phyloP scores from a whole-genome alignment of 495 filamentous ascomycete genomes.

The Margaritispora aquatica region DNA sequence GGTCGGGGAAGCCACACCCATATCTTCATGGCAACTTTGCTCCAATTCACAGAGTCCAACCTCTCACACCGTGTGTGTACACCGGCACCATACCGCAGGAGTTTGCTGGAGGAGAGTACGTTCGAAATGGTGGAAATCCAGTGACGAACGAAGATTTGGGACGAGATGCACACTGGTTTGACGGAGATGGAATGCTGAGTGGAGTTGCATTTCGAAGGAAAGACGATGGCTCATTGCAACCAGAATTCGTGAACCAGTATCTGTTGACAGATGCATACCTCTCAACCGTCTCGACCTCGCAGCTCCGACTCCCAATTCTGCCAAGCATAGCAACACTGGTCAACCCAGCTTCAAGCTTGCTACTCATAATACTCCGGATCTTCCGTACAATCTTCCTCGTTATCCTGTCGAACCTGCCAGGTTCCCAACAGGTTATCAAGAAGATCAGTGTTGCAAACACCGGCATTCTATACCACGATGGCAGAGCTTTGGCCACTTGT shows the following conservation, averaged over 20 bases:
- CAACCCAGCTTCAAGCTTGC: slow-evolving; percentile 33
- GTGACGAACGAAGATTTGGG: slow-evolving; percentile 49
- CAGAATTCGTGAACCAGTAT: slow-evolving; percentile 58
- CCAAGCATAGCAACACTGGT: slow-evolving; percentile 58
- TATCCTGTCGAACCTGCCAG: slow-evolving; percentile 45
- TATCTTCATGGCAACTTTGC: slow-evolving; percentile 61
- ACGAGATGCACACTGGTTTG: slow-evolving; percentile 61
- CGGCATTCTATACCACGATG: slow-evolving; percentile 55
- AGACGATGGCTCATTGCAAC: slow-evolving; percentile 32
- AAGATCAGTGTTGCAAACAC: slow-evolving; percentile 63
- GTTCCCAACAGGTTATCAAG: slow-evolving; percentile 45
- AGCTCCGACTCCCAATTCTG: slow-evolving; percentile 43
- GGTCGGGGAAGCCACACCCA: slow-evolving; percentile 18
- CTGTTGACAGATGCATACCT: slow-evolving; percentile 57
- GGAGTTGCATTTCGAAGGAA: slow-evolving; percentile 49
- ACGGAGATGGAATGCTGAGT: slow-evolving; percentile 65
- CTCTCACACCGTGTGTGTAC: slow-evolving; percentile 44
- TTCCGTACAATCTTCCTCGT: slow-evolving; percentile 46
- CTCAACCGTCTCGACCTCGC: slow-evolving; percentile 36
- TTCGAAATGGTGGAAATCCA: slow-evolving; percentile 65
- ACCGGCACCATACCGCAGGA: slow-evolving; percentile 50
- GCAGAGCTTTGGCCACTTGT: slow-evolving; percentile 57
- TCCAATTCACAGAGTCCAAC: slow-evolving; percentile 43
- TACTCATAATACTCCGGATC: slow-evolving; percentile 39
- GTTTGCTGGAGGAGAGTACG: slow-evolving; percentile 57